Base-by-base conservation (phyloP, 306 rosid species). In the Malus fusca region DNA sequence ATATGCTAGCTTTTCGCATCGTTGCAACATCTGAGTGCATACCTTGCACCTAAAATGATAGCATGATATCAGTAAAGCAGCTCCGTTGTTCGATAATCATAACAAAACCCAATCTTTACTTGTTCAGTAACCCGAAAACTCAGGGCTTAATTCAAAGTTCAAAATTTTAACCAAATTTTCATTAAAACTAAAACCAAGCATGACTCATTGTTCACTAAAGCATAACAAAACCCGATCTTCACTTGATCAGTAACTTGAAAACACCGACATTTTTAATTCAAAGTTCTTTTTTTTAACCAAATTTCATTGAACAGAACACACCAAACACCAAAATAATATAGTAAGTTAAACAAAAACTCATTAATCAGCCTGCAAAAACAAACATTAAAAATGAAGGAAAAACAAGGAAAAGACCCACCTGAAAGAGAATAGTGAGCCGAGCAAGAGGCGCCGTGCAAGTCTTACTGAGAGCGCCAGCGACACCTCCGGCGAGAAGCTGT, bases 381-480 rank as follows among this genome's bases (percentile, higher is more conserved):
- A 51, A 33, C 22, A n/a, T 58, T 10, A 2, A 58, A 58, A 8
- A 58, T n/a, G 26, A 62, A 5, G 66, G 8, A 37, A 12, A 11
- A 23, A 37, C 53, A 30, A 56, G 71, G 11, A 7, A 15, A 72
- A 23, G 22, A 68, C 6, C 66, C 77, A 96, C 99, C 99, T 96
- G 98, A 77, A 96, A 96, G 66, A 96, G 98, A 66, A 96, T 96
- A 8, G 99, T 96, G 28, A 96, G 91, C 22, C 99, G 88, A 19
- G 98, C 99, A 59, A 96, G 96, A 56, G 99, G 99, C 28, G 99
- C 99, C 48, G 99, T 96, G 68, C 98, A 96, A n/a, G 99, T 92
- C 83, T 96, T 96, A 78, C 91, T 84, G 11, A 96, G 81, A 43
- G 98, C 97, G 6, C 99, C 99, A 15, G 99, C 99, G 56, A 96